These are phyloP conservation scores for Irpex rosettiformis DNA, from an alignment of 1,284 basidiomycete species.

Conservation along the genomic window DNA sequence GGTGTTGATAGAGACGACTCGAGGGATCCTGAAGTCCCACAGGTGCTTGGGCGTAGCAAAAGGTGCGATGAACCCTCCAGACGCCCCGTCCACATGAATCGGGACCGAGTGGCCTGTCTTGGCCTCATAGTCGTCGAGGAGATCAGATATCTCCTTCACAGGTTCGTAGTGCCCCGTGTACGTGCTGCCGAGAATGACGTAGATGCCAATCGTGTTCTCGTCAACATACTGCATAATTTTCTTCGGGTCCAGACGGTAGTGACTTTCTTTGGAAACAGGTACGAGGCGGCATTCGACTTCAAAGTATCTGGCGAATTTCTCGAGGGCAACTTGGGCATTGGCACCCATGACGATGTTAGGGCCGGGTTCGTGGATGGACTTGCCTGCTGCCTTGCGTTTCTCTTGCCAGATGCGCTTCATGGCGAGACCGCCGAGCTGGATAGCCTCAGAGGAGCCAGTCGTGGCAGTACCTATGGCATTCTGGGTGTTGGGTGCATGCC, in stretches of 20 bases:
- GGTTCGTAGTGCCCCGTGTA: constrained; percentile 95
- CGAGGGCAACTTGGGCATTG: constrained; percentile 42
- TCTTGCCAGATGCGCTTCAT: constrained; percentile 96
- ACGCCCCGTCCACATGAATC: constrained; percentile 84
- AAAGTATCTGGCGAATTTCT: constrained; percentile 92
- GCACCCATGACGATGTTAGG: constrained; percentile 43
- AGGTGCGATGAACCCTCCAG: constrained; percentile 84
- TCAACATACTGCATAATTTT: constrained; percentile 86
- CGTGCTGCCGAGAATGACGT: constrained; percentile 78
- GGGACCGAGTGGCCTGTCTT: constrained; percentile 78
- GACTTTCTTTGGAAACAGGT: constrained; percentile 70
- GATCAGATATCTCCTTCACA: constrained; percentile 82
- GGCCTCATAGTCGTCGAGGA: constrained; percentile 85
- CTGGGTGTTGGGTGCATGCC: constrained; percentile 79
- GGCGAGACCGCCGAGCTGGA: constrained; percentile 90
- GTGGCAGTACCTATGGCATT: constrained; percentile 89
- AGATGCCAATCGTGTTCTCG: constrained; percentile 88
- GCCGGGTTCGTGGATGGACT: constrained; percentile 81
- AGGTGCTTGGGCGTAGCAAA: constrained; percentile 74
- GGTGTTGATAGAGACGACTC: constrained; percentile 88
- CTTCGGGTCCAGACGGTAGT: constrained; percentile 83
- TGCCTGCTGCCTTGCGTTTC: constrained; percentile 82
- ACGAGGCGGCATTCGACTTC: constrained; percentile 86
- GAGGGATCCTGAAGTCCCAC: constrained; percentile 87
- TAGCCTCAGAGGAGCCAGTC: constrained; percentile 91